Conservation (phyloP, 2,329 filamentous ascomycete genomes). For the Zasmidium angulare region DNA sequence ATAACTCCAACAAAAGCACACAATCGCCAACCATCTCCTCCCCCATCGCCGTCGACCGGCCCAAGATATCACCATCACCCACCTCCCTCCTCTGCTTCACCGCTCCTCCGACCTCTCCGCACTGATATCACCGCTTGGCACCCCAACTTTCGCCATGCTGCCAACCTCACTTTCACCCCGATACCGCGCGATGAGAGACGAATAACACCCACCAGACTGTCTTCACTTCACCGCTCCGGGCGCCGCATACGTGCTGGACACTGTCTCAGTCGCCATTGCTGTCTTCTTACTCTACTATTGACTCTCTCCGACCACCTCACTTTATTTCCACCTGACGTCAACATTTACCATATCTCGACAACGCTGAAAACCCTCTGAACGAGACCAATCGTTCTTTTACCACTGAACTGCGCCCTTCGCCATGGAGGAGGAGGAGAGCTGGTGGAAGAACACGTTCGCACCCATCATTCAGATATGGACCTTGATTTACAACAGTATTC, state of each 20-base stretch:
- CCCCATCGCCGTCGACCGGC: background rate
- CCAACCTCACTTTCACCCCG: background rate
- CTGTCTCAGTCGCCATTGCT: background rate
- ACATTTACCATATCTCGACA: background rate
- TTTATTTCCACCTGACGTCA: background rate
- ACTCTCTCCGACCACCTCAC: no score
- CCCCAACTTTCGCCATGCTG: background rate
- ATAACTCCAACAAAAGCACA: background rate
- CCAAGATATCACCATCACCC: background rate
- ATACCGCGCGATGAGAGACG: background rate
- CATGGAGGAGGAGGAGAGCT: constrained; percentile 1
- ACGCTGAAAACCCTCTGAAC: background rate
- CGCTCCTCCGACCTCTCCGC: background rate
- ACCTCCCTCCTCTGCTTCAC: background rate
- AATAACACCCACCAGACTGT: background rate
- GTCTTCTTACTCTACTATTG: background rate
- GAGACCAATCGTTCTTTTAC: background rate
- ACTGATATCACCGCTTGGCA: background rate
- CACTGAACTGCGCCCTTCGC: background rate
- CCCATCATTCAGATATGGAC: constrained; percentile 21
- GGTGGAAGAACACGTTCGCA: constrained; percentile 15
- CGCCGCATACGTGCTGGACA: background rate
- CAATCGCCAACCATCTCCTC: background rate
- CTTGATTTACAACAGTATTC: constrained; percentile 20
- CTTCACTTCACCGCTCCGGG: background rate